Base-by-base conservation (phyloP, 306 rosid genomes). In the Neltuma alba region DNA sequence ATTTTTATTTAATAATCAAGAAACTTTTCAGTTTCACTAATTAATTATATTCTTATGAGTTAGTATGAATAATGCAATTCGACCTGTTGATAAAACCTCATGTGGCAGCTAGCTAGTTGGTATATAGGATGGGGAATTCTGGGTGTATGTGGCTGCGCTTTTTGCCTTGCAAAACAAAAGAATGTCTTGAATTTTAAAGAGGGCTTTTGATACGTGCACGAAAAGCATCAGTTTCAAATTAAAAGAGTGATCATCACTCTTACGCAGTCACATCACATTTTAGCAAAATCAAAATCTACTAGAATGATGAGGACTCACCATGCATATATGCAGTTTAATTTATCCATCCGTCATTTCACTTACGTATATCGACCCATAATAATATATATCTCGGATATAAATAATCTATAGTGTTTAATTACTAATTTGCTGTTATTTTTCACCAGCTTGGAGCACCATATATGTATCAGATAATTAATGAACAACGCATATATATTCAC, bases 221-320 rank as follows among this genome's bases (percentile, higher is more conserved):
- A 79, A 83, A 83, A 75, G 81, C 78, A 83, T 79, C 81, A 61
- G 63, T 16, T n/a, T n/a, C n/a, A n/a, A n/a, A 3, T 38, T 44
- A 45, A 27, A 82, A 73, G 80, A 83, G 80, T 73, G 40, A 83
- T 15, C 73, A 31, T 23, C 72, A 78, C 82, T 64, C 64, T 25
- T 78, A 25, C 36, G 7, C 14, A n/a, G 10, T 4, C 31, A 7
- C 62, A 9, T 55, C 31, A 55, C 36, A 57, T 57, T 57, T 61
- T 15, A 61, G 12, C 40, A 21, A 23, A 55, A 55, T 16, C 4
- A 23, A 55, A 55, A 23, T 2, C 30, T 21, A 7, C 9, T 54
- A 7, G 9, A 9, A 7, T n/a, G n/a, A n/a, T n/a, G n/a, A n/a
- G n/a, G n/a, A n/a, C n/a, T n/a, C n/a, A n/a, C n/a, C n/a, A n/a